Base-by-base conservation (phyloP, 495 filamentous ascomycete genomes). In the Aspergillus haitiensis region DNA sequence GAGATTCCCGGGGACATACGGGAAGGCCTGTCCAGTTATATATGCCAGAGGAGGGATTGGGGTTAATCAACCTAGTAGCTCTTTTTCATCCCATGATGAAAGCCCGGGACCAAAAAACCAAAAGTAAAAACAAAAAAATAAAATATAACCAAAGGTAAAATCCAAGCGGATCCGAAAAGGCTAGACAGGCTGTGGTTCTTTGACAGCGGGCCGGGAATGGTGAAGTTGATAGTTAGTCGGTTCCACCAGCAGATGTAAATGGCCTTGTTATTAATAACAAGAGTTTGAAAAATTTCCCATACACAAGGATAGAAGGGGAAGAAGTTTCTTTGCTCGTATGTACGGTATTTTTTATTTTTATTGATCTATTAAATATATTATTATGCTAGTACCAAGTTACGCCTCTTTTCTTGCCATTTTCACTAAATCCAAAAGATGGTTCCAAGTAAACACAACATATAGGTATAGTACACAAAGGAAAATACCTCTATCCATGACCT, bases 151-250 rank as follows among this genome's bases (percentile, higher is more conserved):
- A 56, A 12, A 46, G 50, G 50, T 7, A 50, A 55, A 55, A 44
- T 15, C 27, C 16, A 36, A 61, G 53, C 52, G 63, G 63, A 64
- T 58, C 62, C 65, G 32, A 31, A 18, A 52, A 55, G 60, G 46
- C 34, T 39, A 42, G 11, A n/a, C 52, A 52, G 49, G 37, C 42
- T 27, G 56, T 60, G 59, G 52, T 58, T 58, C 47, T 59, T 63
- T 67, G 62, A 65, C 60, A 68, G 57, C 60, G 62, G 62, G 60
- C 52, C 65, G 56, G 49, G 34, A 62, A 56, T 64, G 50, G 55
- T 51, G 33, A 56, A 46, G 34, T 46, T 48, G 45, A 55, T 52
- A 55, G 53, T 33, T 45, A 56, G 8, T 55, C 16, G 58, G 61
- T 61, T 58, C 60, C 64, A 64, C 57, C 40, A 56, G 58, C 37